These are phyloP conservation scores for Glycine latifolia DNA, from an alignment of 306 rosid species.

Conservation along the genomic window DNA sequence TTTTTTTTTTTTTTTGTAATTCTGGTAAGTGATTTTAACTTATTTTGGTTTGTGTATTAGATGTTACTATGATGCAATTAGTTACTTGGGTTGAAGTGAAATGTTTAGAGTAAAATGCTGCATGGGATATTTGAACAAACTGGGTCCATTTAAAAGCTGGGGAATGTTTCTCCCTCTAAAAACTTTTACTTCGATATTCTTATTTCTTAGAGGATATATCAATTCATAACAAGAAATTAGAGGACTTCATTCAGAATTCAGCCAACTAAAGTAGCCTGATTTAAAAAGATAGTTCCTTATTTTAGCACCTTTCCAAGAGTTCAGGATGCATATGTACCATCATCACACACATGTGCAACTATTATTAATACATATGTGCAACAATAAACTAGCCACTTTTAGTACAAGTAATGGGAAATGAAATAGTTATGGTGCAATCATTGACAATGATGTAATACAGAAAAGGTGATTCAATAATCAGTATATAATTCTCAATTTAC, in stretches of 20 bases:
- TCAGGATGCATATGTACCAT: background rate
- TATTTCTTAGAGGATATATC: background rate
- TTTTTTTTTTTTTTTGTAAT: background rate
- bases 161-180: background rate
- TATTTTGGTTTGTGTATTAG: conserved; percentile 22
- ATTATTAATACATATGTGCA: background rate
- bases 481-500: no score
- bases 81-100: background rate
- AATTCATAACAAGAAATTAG: background rate
- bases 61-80: conserved; percentile 2
- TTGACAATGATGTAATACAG: background rate
- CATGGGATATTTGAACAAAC: no score
- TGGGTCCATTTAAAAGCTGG: background rate
- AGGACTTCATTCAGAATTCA: conserved; percentile 1
- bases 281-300: background rate
- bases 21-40: conserved; percentile 22
- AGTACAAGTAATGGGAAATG: background rate
- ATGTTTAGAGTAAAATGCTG: conserved; percentile 5
- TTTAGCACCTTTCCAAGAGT: background rate
- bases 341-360: background rate
- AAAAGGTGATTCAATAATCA: no score
- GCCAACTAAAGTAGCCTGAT: background rate
- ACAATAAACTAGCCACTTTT: conserved; percentile 15
- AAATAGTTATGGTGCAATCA: background rate
- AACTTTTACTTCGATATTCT: background rate